Conservation (phyloP, 106 monocot species). For the Hemerocallis citrina region DNA sequence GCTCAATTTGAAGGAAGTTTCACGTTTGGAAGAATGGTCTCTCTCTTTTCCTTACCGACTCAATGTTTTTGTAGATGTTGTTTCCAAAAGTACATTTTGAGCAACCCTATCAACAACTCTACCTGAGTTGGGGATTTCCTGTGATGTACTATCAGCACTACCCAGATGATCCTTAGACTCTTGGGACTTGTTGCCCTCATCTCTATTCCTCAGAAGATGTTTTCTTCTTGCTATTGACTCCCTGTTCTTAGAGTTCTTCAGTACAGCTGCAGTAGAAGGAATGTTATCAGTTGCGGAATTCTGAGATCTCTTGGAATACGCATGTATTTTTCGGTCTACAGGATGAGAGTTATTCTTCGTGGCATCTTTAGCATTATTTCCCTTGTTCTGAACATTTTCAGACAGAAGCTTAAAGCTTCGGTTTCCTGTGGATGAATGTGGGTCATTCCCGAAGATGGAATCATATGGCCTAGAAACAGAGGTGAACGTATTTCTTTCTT, state of each 20-base stretch:
- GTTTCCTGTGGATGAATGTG: slow-evolving; percentile 12
- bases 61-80: slow-evolving; percentile 10
- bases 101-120: background rate
- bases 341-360: slow-evolving; percentile 8
- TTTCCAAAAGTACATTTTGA: slow-evolving; percentile 1
- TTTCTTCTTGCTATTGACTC: background rate
- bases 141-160: background rate
- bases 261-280: background rate
- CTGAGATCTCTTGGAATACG: slow-evolving; percentile 1
- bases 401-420: slow-evolving; percentile 5
- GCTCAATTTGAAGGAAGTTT: background rate
- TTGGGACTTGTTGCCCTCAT: slow-evolving; percentile 7
- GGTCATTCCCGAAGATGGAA: slow-evolving; percentile 26
- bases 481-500: slow-evolving; percentile 62
- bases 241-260: slow-evolving; percentile 1
- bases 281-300: background rate
- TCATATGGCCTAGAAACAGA: slow-evolving; percentile 62
- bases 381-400: slow-evolving; percentile 1
- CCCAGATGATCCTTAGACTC: slow-evolving; percentile 5
- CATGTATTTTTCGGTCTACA: slow-evolving; percentile 6
- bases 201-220: slow-evolving; percentile 3
- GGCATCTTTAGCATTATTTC: background rate
- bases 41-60: slow-evolving; percentile 18
- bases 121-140: background rate
- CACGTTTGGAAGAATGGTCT: slow-evolving; percentile 2